Percentiles rank a stretch among this genome's conserved stretches.
These are phyloP conservation scores for Mycena haematopus DNA, from an alignment of 768 basidiomycete species.

Conservation along the genomic window DNA sequence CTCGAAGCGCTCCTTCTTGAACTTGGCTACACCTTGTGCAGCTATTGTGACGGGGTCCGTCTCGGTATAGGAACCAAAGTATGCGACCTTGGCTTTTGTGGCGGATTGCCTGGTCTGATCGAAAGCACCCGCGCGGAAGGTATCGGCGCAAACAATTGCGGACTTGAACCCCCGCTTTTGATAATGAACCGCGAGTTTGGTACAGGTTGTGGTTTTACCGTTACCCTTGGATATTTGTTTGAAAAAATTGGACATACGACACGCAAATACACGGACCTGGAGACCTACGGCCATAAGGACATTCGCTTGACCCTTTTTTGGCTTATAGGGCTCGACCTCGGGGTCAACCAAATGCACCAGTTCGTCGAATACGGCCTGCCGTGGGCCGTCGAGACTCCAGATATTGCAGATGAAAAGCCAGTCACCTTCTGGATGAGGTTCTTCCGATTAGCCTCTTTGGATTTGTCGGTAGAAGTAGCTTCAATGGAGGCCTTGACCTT, in stretches of 20 bases:
- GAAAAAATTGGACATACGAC: constrained; percentile 1
- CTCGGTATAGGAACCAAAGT: constrained; percentile 99
- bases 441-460: constrained; percentile 83
- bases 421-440: constrained; percentile 87
- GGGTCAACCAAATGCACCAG: constrained; percentile 95
- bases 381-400: constrained; percentile 1
- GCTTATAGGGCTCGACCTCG: constrained; percentile 94
- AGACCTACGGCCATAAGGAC: constrained; percentile 98
- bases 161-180: constrained; percentile 97
- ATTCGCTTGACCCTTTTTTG: constrained; percentile 92
- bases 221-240: constrained; percentile 69
- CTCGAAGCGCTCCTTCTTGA: constrained; percentile 98
- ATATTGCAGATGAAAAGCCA: neutral
- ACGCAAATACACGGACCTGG: constrained; percentile 60
- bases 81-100: constrained; percentile 97
- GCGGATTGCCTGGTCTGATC: constrained; percentile 99
- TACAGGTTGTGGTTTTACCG: constrained; percentile 99
- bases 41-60: constrained; percentile 97
- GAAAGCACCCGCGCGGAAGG: constrained; percentile 98
- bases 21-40: constrained; percentile 92
- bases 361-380: constrained; percentile 94
- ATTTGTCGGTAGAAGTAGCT: constrained; percentile 64
- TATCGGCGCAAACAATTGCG: constrained; percentile 97
- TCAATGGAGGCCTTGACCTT: constrained; percentile 88
- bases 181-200: constrained; percentile 97